These are phyloP conservation scores for Cadophora malorum DNA, from an alignment of 2,329 filamentous ascomycete genomes.

Conservation along the genomic window DNA sequence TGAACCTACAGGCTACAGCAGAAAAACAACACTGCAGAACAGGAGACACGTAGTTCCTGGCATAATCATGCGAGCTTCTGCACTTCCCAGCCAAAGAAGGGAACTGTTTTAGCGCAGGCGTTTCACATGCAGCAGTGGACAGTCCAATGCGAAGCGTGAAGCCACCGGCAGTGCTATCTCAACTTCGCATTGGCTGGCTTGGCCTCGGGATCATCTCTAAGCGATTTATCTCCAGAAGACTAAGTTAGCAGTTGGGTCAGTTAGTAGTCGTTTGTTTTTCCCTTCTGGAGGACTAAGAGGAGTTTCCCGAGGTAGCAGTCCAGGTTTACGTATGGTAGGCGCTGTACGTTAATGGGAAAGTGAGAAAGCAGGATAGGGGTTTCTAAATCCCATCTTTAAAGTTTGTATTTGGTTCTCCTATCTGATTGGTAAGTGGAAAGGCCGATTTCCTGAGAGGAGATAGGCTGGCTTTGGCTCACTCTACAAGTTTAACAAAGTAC, in stretches of 20 bases:
- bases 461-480: no score
- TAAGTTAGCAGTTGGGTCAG: not conserved
- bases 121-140: constrained; percentile 15
- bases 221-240: not conserved
- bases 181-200: not conserved
- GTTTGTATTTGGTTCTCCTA: no score
- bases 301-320: not conserved
- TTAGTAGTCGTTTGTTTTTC: not conserved
- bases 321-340: not conserved
- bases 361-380: not conserved
- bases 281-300: not conserved
- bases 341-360: no score
- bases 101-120: constrained; percentile 20
- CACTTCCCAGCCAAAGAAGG: not conserved
- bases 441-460: no score
- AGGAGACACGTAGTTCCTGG: constrained; percentile 10
- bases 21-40: no score
- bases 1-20: not conserved
- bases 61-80: not conserved
- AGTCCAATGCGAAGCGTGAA: constrained; percentile 1
- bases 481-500: no score
- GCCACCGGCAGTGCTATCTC: not conserved
- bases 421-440: no score
- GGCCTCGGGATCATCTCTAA: not conserved
- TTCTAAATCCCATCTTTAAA: not conserved